Base-by-base conservation (phyloP, 108 stramenopile genomes). In the Nitzschia sp. region DNA sequence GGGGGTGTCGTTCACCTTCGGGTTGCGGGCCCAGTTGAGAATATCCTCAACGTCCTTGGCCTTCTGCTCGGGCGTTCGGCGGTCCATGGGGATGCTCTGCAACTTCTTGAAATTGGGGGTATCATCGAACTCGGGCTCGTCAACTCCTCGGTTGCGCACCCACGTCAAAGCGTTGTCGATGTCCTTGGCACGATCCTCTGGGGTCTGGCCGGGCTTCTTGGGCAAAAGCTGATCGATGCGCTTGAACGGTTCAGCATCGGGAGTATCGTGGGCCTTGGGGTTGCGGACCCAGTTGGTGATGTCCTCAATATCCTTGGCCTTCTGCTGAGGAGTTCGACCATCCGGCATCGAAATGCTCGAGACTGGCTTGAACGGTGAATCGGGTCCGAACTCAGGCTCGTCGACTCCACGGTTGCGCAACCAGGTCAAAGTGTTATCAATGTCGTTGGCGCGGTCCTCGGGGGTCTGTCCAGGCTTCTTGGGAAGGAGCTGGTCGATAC, bases 341-440 rank as follows among this genome's bases (percentile, higher is more conserved):
- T n/a, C n/a, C n/a, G n/a, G n/a, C 23, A 66, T 53, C 13, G 64
- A 48, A 26, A 66, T 51, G 29, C 15, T 18, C 13, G 13, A 3
- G 11, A 33, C n/a, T 26, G 24, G 6, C 46, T 75, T 59, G 35
- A 75, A 75, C 34, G 18, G 18, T 19, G 47, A 26, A 19, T 42
- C 21, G 18, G 17, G 36, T 19, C 8, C 35, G 21, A 61, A 61
- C 18, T 27, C 24, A 21, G 34, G 36, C 36, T 61, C 35, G 38
- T 61, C 60, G 27, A 64, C 79, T 66, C 57, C 66, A 42, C 65
- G 57, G 53, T 54, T 49, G 18, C 71, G 58, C 49, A 79, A 31
- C 78, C 78, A 79, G 48, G 66, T 64, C 45, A 79, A 60, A 13
- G 72, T 64, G 60, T 29, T 68, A 46, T 72, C 72, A 34, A 79